These are phyloP conservation scores for Chenopodium formosanum DNA, from an alignment of 148 eudicot genomes.

Conservation along the genomic window DNA sequence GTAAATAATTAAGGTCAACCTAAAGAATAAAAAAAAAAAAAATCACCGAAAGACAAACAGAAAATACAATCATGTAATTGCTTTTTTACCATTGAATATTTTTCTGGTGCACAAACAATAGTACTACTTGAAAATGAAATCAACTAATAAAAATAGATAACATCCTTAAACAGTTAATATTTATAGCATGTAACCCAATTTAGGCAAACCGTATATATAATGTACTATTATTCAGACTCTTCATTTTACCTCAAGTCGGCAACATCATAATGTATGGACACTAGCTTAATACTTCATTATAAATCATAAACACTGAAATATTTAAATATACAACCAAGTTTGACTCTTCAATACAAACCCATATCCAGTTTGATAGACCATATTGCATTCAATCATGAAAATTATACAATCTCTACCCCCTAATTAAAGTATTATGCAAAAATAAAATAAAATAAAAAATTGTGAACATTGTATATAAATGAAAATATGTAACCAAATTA, in stretches of 20 bases:
- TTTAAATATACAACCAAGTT: not conserved
- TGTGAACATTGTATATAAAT: too few relatives aligned
- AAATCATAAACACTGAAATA: too few relatives aligned
- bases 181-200: not conserved
- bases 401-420: too few relatives aligned
- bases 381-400: not conserved
- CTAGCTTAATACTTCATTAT: too few relatives aligned
- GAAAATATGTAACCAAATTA: too few relatives aligned
- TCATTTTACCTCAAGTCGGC: not conserved
- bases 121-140: not conserved
- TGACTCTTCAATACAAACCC: not conserved
- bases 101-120: not conserved
- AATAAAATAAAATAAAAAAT: too few relatives aligned
- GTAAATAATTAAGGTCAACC: not conserved
- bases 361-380: too few relatives aligned
- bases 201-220: too few relatives aligned
- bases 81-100: not conserved
- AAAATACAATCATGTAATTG: not conserved
- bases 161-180: not conserved
- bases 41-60: not conserved
- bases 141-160: not conserved
- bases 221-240: not conserved
- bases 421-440: too few relatives aligned
- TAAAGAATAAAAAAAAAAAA: not conserved
- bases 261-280: not conserved